Base-by-base conservation (phyloP, 2,329 filamentous ascomycete genomes). In the Stachybotrys elegans region DNA sequence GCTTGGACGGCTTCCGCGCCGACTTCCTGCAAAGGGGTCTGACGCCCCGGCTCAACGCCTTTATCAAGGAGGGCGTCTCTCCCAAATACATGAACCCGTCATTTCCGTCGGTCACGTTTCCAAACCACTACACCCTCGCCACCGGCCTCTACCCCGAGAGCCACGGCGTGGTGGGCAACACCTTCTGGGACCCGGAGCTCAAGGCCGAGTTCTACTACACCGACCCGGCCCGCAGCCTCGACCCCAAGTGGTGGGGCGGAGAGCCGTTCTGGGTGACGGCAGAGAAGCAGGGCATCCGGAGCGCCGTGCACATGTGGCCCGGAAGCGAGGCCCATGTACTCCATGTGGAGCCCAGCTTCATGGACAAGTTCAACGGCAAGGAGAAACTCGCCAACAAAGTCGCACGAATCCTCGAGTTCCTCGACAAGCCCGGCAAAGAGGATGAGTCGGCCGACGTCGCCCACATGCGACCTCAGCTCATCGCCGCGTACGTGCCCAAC, bases 231-330 rank as follows among this genome's bases (percentile, higher is more conserved):
- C 76, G 80, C 44, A 93, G 88, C 51, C 78, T 95, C 66, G 81
- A 92, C 52, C 73, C 87, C 1, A 88, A 92, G 60, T 98, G 93
- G 92, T 98, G 93, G 92, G 83, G 79, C 32, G 93, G 90, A 4
- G 90, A 97, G 61, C 93, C 93, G 0, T 74, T 98, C 22, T 98
- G 93, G 93, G 84, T 86, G 21, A 94, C 92, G 2, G 92, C 92
- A 5, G 93, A 97, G 69, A 80, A 79, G 45, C 85, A 89, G 53
- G 86, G 86, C 6, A 73, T 94, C 23, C 79, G 80, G 45, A 82
- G 84, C 22, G 93, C 89, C 1, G 82, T 98, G 21, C 93, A 98
- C 62, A 98, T 98, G 93, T 98, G 93, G 93, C 93, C 93, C 2
- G 93, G 93, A 3, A 94, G 88, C 35, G 93, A 98, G 67, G 91